phyloP scores from a whole-genome alignment of 257 asterid species.

The Orobanche coerulescens region DNA sequence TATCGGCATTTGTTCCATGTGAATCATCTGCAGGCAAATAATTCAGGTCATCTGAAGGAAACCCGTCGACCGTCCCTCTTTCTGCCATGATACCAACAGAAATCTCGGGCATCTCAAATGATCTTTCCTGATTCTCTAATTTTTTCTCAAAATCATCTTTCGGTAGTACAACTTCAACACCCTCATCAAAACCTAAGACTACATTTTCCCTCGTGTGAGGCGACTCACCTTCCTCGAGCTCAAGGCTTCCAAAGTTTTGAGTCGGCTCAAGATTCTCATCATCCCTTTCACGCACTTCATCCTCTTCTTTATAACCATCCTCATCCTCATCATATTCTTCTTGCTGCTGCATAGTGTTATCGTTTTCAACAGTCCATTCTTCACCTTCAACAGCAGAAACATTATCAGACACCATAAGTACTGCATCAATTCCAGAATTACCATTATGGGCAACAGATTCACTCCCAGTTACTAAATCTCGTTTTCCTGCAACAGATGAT shows the following conservation, averaged over 20 bases:
- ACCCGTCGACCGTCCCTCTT: conserved; percentile 33
- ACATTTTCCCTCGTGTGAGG: conserved; percentile 55
- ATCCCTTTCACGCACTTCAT: conserved; percentile 72
- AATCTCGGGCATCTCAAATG: conserved; percentile 37
- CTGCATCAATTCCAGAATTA: conserved; percentile 36
- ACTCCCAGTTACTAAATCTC: conserved; percentile 27
- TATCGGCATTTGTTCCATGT: conserved; percentile 28
- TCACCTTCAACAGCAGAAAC: conserved; percentile 66
- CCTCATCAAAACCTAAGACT: conserved; percentile 88
- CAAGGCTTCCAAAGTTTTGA: conserved; percentile 52
- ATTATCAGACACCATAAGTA: conserved; percentile 35
- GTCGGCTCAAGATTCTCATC: conserved; percentile 52
- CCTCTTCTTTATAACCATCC: conserved; percentile 84
- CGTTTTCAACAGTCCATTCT: conserved; percentile 76
- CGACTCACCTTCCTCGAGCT: conserved; percentile 46
- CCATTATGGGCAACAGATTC: conserved; percentile 36
- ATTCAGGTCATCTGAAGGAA: conserved; percentile 44
- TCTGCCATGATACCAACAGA: conserved; percentile 34
- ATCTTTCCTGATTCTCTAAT: conserved; percentile 38
- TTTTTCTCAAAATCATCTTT: conserved; percentile 67
- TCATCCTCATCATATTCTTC: conserved; percentile 94
- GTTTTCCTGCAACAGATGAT: conserved; percentile 41
- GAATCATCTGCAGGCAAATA: conserved; percentile 35
- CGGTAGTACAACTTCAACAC: conserved; percentile 83
- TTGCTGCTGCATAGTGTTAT: conserved; percentile 56